phyloP scores from a whole-genome alignment of 192 early-diverging fungal genomes.

The Coemansia sp. region DNA sequence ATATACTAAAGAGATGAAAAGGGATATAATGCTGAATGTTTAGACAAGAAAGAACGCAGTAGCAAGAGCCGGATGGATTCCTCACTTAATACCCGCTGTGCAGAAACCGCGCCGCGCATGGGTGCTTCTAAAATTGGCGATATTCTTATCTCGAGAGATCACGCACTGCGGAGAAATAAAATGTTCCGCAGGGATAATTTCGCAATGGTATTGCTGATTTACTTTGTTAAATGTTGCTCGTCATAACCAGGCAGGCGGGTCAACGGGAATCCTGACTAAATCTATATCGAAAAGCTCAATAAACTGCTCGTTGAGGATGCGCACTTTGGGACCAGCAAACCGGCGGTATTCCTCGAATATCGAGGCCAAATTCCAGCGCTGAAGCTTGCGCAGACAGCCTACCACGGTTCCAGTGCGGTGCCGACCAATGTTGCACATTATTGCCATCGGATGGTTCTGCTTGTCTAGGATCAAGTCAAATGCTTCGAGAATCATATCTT shows the following conservation, averaged over 20 bases:
- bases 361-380: conserved; percentile 96
- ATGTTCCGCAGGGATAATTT: not conserved
- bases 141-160: not conserved
- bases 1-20: too few relatives aligned
- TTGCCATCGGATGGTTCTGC: conserved; percentile 88
- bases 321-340: conserved; percentile 94
- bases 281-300: conserved; percentile 97
- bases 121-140: too few relatives aligned
- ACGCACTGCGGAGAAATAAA: conserved; percentile 7
- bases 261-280: conserved; percentile 77
- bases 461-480: conserved; percentile 85
- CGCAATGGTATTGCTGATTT: not conserved
- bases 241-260: conserved; percentile 74
- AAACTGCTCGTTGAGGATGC: conserved; percentile 95
- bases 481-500: conserved; percentile 92
- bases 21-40: too few relatives aligned
- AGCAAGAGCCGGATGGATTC: too few relatives aligned
- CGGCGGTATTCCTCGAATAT: conserved; percentile 99
- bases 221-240: too few relatives aligned
- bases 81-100: not conserved
- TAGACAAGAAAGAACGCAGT: too few relatives aligned
- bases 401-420: conserved; percentile 99
- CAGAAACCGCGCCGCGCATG: not conserved
- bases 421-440: conserved; percentile 98
- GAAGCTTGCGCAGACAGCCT: conserved; percentile 95